Conservation (phyloP, 805 yeast genomes). For the Torulaspora microellipsoides region DNA sequence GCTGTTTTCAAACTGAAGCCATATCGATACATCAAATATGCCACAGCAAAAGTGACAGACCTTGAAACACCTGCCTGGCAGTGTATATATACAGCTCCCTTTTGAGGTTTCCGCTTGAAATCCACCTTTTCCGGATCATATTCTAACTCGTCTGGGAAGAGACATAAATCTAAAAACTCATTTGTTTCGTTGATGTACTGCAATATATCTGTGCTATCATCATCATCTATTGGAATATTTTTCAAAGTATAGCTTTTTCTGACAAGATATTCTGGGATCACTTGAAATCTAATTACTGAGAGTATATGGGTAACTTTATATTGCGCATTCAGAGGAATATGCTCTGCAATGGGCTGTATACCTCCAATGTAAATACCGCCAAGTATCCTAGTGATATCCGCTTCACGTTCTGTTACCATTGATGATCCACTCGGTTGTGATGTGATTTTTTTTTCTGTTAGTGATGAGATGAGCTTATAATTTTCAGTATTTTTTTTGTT, state of each 20-base stretch:
- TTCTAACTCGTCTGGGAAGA: constrained; percentile 42
- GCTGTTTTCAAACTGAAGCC: constrained; percentile 57
- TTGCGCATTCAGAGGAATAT: constrained; percentile 45
- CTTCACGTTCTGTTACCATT: constrained; percentile 9
- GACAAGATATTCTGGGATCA: constrained; percentile 48
- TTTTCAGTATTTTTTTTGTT: neutral
- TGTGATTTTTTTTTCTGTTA: neutral
- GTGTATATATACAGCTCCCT: constrained; percentile 53
- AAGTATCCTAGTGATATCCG: constrained; percentile 50
- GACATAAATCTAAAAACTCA: constrained; percentile 60
- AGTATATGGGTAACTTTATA: constrained; percentile 66
- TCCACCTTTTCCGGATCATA: constrained; percentile 29
- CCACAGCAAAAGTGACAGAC: constrained; percentile 78
- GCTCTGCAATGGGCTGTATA: constrained; percentile 55
- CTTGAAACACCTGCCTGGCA: constrained; percentile 94
- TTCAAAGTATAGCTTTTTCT: constrained; percentile 45
- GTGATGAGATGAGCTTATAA: constrained; percentile 14
- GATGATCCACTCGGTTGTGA: neutral
- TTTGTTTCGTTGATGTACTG: constrained; percentile 57
- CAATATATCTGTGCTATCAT: constrained; percentile 59
- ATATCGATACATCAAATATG: constrained; percentile 81
- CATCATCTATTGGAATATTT: constrained; percentile 72
- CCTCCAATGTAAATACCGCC: constrained; percentile 79
- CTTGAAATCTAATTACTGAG: constrained; percentile 60
- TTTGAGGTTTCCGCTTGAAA: constrained; percentile 36